Evolutionary conservation across 306 rosid genomes (phyloP), one percentile per base, ranked within the genome.

Genomic region (Quercus engelmannii): DNA sequence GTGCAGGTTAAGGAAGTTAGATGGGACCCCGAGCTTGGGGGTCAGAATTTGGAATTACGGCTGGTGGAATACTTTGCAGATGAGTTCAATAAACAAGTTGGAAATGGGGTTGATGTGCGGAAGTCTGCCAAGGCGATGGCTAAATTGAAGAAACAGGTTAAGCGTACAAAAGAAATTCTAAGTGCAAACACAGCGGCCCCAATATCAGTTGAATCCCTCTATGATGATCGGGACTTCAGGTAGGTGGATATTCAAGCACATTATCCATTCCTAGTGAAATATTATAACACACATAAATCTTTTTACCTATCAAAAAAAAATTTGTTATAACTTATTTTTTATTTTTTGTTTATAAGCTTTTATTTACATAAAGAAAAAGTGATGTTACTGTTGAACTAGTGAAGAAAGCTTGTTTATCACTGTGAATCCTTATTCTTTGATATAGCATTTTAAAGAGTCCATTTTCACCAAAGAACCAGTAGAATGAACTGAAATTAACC

Each of bases 141-240:
- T 69, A 95, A 95, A 79, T 84, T 95, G 85, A 95, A 93, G 96
- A 95, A 95, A 78, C 98, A 95, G 88, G 99, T 95, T 71, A 95
- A 95, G 70, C 89, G 99, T 41, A 92, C 98, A 58, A 95, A 95
- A 85, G 99, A 95, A 90, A 95, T 95, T 82, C 91, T 95, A 31
- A 95, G 99, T 51, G 99, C 99, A 43, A 95, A 95, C 84, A 93
- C 98, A 2, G 85, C 79, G 14, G 99, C 99, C 69, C 99, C 98
- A 75, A 93, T 95, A 82, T 93, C 99, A 30, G 98, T 95, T 80
- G 99, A 95, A 85, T 95, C 99, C 10, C 90, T 95, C 73, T 90
- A 87, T 76, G 91, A 85, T 79, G 99, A 95, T 63, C 82, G 84
- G 55, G 99, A 95, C 73, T 95, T 95, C 90, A 91, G 99, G 99